Evolutionary conservation across 139 green algal genomes (phyloP).

Genomic region (Zygnema circumcarinatum): DNA sequence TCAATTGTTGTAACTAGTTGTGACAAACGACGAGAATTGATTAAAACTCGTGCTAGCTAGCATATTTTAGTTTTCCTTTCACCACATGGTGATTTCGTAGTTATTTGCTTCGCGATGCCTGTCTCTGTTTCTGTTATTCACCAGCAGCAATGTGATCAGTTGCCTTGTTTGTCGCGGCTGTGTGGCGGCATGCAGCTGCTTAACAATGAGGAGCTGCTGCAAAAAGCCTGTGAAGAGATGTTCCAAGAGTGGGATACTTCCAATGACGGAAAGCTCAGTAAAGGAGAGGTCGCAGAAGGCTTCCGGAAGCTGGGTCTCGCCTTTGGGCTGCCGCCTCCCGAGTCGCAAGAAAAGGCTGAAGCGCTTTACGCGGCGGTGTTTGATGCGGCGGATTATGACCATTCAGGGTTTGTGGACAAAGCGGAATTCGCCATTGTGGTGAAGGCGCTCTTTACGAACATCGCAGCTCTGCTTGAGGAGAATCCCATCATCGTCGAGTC

Average conservation of each 20-base stretch:
- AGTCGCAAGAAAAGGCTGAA: constrained; percentile 5
- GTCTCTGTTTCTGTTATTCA: too few relatives aligned
- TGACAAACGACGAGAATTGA: too few relatives aligned
- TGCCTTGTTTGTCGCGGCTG: too few relatives aligned
- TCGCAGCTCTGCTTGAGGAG: constrained; percentile 32
- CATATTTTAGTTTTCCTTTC: too few relatives aligned
- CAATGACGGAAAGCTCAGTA: constrained; percentile 6
- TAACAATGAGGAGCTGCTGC: constrained; percentile 11
- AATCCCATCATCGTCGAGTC: constrained; percentile 46
- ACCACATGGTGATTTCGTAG: too few relatives aligned
- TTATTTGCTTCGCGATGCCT: too few relatives aligned
- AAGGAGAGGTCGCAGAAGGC: constrained; percentile 4
- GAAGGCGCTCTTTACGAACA: constrained; percentile 3
- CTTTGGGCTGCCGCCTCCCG: constrained; percentile 39
- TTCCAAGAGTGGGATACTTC: constrained; percentile 45
- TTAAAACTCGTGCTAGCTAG: too few relatives aligned
- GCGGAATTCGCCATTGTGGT: constrained; percentile 30
- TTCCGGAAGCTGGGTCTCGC: constrained; percentile 32
- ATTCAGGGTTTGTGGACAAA: constrained; percentile 41
- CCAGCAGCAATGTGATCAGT: too few relatives aligned
- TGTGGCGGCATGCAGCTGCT: constrained; percentile 37
- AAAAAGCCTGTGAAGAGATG: constrained; percentile 1
- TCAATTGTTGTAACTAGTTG: too few relatives aligned
- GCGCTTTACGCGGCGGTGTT: constrained; percentile 33
- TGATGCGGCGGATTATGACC: constrained; percentile 31